Evolutionary conservation across 2,329 filamentous ascomycete genomes (phyloP).

Genomic region (Lachnellula suecica): DNA sequence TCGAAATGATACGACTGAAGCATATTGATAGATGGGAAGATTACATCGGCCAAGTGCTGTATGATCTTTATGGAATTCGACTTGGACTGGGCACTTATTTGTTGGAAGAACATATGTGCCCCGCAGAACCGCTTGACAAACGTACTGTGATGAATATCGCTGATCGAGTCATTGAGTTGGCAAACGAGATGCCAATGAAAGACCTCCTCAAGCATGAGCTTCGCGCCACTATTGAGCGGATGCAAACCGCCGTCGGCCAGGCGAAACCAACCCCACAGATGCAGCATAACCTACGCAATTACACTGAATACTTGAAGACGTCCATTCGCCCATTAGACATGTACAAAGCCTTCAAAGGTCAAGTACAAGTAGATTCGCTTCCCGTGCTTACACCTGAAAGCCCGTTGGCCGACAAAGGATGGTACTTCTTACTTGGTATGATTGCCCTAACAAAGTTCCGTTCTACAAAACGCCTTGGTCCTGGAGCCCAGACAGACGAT

Average conservation of each 20-base stretch:
- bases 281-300: conserved; percentile 82
- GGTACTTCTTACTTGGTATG: conserved; percentile 90
- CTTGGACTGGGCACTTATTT: conserved; percentile 67
- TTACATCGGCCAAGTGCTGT: conserved; percentile 82
- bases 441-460: conserved; percentile 82
- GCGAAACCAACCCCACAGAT: conserved; percentile 78
- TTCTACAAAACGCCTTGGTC: conserved; percentile 34
- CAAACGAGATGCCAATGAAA: conserved; percentile 81
- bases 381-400: conserved; percentile 68
- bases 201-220: conserved; percentile 90
- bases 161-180: conserved; percentile 79
- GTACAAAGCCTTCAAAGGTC: conserved; percentile 77
- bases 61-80: conserved; percentile 79
- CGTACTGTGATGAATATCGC: conserved; percentile 78
- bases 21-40: conserved; percentile 80
- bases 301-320: conserved; percentile 77
- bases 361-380: conserved; percentile 71
- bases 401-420: conserved; percentile 75
- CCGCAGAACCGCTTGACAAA: conserved; percentile 74
- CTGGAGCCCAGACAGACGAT: conserved; percentile 38
- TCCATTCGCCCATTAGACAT: conserved; percentile 80
- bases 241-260: conserved; percentile 81
- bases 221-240: conserved; percentile 86
- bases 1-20: conserved; percentile 76
- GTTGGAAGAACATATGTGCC: conserved; percentile 77